Conservation (phyloP, 345 rosid genomes). For the Cochlearia excelsa region DNA sequence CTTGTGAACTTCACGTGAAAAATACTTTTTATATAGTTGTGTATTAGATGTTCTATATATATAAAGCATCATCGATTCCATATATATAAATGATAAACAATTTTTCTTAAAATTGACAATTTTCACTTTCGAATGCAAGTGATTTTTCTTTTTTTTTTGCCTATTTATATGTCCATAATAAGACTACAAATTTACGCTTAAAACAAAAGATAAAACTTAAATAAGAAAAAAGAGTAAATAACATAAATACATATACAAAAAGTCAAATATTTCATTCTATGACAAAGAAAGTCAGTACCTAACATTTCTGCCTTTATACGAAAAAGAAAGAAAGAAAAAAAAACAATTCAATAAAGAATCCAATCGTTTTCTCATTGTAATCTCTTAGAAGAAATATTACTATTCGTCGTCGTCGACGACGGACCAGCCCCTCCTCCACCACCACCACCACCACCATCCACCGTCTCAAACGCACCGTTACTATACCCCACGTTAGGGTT, state of each 20-base stretch:
- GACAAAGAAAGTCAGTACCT: conserved; percentile 43
- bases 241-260: conserved; percentile 22
- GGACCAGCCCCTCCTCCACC: conserved; percentile 33
- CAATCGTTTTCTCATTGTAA: conserved; percentile 40
- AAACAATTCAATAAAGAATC: conserved; percentile 23
- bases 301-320: conserved; percentile 42
- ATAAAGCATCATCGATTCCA: neutral
- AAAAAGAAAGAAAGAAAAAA: conserved; percentile 7
- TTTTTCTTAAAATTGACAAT: neutral
- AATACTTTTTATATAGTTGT: too few species aligned
- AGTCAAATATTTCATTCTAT: conserved; percentile 38
- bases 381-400: conserved; percentile 33
- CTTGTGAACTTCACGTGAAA: conserved; percentile 22
- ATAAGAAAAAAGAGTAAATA: conserved; percentile 15
- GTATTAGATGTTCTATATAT: neutral
- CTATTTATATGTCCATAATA: conserved; percentile 7
- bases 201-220: conserved; percentile 21
- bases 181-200: neutral
- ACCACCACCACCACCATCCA: conserved; percentile 27
- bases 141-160: neutral
- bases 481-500: conserved; percentile 25
- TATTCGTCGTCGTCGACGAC: conserved; percentile 21
- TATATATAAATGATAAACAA: neutral
- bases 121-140: conserved; percentile 5
- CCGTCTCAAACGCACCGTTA: conserved; percentile 25